A percentile compares a stretch with the other conserved stretches of the same genome.
phyloP scores from a whole-genome alignment of 2,329 filamentous ascomycete genomes.

The Penicillium sp. region DNA sequence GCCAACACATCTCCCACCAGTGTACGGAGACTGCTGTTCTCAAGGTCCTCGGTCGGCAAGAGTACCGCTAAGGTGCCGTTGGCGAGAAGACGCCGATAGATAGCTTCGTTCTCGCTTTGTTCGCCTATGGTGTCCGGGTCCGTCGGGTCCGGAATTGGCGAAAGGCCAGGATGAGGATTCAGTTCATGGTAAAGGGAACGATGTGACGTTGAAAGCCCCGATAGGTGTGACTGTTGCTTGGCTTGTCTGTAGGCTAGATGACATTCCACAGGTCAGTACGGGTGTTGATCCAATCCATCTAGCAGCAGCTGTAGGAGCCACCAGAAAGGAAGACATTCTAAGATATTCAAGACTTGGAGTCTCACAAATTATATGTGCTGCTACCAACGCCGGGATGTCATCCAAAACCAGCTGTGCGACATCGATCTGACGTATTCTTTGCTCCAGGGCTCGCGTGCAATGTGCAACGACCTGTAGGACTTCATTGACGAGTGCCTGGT shows the following conservation, averaged over 20 bases:
- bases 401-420: conserved; percentile 82
- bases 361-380: conserved; percentile 78
- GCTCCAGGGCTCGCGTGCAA: conserved; percentile 84
- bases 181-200: conserved; percentile 81
- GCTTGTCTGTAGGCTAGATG: conserved; percentile 72
- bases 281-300: neutral
- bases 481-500: conserved; percentile 85
- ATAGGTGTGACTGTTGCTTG: conserved; percentile 60
- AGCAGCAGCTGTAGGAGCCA: neutral
- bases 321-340: neutral
- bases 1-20: conserved; percentile 87
- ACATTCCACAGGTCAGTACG: conserved; percentile 25
- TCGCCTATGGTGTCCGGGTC: conserved; percentile 57
- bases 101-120: conserved; percentile 76
- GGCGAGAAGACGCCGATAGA: conserved; percentile 87
- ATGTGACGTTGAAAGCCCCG: conserved; percentile 64
- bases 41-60: conserved; percentile 87
- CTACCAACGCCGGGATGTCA: conserved; percentile 81
- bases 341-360: conserved; percentile 19
- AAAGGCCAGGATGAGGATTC: conserved; percentile 78
- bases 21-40: conserved; percentile 82
- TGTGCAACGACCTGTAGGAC: conserved; percentile 90
- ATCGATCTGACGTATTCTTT: conserved; percentile 81
- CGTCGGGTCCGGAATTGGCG: conserved; percentile 69
- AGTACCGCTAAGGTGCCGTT: conserved; percentile 80